These are phyloP conservation scores for Strobilomyces echinocephalus DNA, from an alignment of 768 basidiomycete genomes.

Conservation along the genomic window DNA sequence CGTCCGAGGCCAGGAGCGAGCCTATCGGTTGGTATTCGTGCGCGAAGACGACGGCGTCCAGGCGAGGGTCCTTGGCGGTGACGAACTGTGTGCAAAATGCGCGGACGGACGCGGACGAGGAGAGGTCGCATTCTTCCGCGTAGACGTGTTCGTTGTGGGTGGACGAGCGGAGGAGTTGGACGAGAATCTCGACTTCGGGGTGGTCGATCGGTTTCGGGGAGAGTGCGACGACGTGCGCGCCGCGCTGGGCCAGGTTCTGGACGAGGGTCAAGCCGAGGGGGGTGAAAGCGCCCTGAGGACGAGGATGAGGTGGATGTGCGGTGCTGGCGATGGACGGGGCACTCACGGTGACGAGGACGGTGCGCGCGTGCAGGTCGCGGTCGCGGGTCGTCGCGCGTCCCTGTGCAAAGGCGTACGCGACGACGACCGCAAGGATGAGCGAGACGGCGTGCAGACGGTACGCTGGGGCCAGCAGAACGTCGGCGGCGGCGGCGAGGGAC, in stretches of 20 bases:
- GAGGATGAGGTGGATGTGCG: not conserved
- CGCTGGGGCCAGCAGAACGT: slow-evolving; percentile 46
- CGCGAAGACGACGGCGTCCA: slow-evolving; percentile 76
- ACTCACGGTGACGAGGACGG: slow-evolving; percentile 66
- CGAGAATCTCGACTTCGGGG: slow-evolving; percentile 50
- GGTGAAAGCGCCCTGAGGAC: slow-evolving; percentile 64
- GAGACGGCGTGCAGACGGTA: slow-evolving; percentile 54
- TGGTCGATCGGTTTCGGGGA: slow-evolving; percentile 51
- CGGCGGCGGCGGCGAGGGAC: slow-evolving; percentile 36
- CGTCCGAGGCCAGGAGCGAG: slow-evolving; percentile 34
- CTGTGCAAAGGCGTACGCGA: slow-evolving; percentile 58
- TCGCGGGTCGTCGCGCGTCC: slow-evolving; percentile 69
- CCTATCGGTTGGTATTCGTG: slow-evolving; percentile 75
- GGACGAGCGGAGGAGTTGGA: slow-evolving; percentile 61
- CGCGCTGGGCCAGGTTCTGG: slow-evolving; percentile 62
- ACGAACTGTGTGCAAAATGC: slow-evolving; percentile 67
- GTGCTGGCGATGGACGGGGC: not conserved
- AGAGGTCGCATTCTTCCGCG: slow-evolving; percentile 73
- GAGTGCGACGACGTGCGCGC: slow-evolving; percentile 77
- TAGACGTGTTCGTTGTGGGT: slow-evolving; percentile 74
- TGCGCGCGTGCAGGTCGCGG: slow-evolving; percentile 68
- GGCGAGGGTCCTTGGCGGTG: slow-evolving; percentile 55
- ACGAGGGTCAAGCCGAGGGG: slow-evolving; percentile 66
- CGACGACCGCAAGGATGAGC: slow-evolving; percentile 40
- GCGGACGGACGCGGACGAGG: slow-evolving; percentile 61